Evolutionary conservation across 2,329 filamentous ascomycete species (phyloP).

Genomic region (Trichoderma polysporum): DNA sequence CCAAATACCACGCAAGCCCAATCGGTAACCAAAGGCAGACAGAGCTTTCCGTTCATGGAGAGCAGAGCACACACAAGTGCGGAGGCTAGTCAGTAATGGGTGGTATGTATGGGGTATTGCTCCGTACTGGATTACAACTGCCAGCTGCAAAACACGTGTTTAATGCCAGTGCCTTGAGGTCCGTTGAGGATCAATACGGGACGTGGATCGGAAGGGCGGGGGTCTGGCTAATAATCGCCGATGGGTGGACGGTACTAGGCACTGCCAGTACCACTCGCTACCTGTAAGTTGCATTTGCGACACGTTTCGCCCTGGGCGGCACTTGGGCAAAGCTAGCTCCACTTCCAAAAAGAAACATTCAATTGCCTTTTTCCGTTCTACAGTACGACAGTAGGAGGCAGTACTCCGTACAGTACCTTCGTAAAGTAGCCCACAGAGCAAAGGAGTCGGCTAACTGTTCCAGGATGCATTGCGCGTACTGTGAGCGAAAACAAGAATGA

Average conservation of each 20-base stretch:
- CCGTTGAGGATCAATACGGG: neutral
- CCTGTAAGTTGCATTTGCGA: slow-evolving; percentile 20
- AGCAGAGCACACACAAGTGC: neutral
- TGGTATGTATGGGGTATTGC: neutral
- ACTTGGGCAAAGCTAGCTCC: neutral
- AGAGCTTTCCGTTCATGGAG: neutral
- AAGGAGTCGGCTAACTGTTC: too few relatives aligned
- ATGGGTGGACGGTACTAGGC: slow-evolving; percentile 5
- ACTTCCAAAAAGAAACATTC: neutral
- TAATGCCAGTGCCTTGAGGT: neutral
- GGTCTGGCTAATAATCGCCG: slow-evolving; percentile 20
- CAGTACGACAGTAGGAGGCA: too few relatives aligned
- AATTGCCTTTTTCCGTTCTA: neutral
- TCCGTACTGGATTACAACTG: neutral
- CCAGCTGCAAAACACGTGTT: slow-evolving; percentile 15
- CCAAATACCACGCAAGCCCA: neutral
- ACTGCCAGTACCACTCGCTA: too few relatives aligned
- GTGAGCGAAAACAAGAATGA: too few relatives aligned
- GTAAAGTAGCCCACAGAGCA: neutral
- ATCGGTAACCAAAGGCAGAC: neutral
- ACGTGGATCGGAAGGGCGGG: slow-evolving; percentile 5
- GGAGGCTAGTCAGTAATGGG: neutral
- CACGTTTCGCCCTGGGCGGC: slow-evolving; percentile 22
- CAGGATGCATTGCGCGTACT: too few relatives aligned
- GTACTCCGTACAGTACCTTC: too few relatives aligned